phyloP scores from a whole-genome alignment of 805 yeast species.

The Saccharomycodes ludwigii region DNA sequence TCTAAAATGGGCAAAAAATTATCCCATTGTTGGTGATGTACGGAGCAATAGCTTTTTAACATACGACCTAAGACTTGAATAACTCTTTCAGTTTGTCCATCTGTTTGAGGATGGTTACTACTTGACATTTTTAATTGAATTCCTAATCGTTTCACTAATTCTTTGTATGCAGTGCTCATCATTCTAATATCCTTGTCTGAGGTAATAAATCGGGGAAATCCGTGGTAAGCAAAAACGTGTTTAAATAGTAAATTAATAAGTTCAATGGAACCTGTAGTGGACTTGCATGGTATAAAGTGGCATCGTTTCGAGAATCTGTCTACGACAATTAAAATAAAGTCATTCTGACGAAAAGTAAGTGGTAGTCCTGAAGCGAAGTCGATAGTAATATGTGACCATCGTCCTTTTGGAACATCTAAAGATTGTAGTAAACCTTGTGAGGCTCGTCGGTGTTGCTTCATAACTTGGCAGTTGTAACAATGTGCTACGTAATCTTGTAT shows the following conservation, averaged over 20 bases:
- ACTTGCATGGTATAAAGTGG: constrained; percentile 7
- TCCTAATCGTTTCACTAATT: constrained; percentile 4
- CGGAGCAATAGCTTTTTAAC: constrained; percentile 1
- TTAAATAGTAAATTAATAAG: constrained; percentile 8
- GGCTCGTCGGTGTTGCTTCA: constrained; percentile 3
- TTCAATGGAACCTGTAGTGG: constrained; percentile 7
- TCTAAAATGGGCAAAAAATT: constrained; percentile 4
- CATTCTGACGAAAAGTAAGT: not conserved
- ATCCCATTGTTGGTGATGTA: constrained; percentile 4
- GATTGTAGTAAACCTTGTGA: constrained; percentile 8
- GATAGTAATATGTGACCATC: constrained; percentile 12
- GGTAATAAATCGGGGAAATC: constrained; percentile 7
- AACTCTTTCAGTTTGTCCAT: constrained; percentile 6
- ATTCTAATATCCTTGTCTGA: constrained; percentile 3
- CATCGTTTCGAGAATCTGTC: constrained; percentile 10
- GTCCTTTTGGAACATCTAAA: constrained; percentile 7
- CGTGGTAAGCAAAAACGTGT: constrained; percentile 9
- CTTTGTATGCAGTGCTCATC: not conserved
- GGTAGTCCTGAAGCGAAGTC: constrained; percentile 12
- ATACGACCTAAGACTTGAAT: constrained; percentile 1
- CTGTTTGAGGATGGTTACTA: constrained; percentile 6
- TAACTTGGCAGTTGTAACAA: constrained; percentile 7
- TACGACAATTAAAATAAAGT: constrained; percentile 11
- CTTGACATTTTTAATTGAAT: constrained; percentile 3
- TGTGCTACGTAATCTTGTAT: constrained; percentile 2